Base-by-base conservation (phyloP, 1,284 basidiomycete species). In the Microbotryum intermedium region DNA sequence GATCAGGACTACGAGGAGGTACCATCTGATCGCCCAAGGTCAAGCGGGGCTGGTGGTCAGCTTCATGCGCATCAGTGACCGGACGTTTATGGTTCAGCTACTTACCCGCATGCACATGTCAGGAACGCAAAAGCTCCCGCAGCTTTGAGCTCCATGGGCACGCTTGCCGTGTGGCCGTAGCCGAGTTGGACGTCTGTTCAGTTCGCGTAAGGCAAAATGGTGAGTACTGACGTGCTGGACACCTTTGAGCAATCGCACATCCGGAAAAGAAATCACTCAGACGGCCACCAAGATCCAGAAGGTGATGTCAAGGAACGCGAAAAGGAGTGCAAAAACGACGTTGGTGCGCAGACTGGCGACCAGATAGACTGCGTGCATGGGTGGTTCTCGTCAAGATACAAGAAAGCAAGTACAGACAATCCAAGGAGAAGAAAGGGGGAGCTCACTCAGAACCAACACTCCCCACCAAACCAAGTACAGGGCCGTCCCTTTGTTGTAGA, bases 331-430 rank as follows among this genome's bases (percentile, higher is more conserved):
- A 51, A 71, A 71, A 42, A 69, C 65, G 47, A 66, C 57, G 55
- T 71, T 71, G 8, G 70, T 71, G 21, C 69, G 58, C 1, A 71
- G 52, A 0, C 65, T 63, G 11, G 67, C 70, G 46, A 70, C 51
- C 7, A 66, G 50, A 57, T 61, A 67, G 58, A 62, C 46, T 34
- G 30, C 50, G 25, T 23, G 25, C 26, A 20, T 20, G 30, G 18
- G 23, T 21, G 34, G 18, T 11, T n/a, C 25, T 23, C n/a, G 25
- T 55, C 23, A 34, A 25, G 9, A 23, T 4, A n/a, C 4, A n/a
- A n/a, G n/a, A n/a, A n/a, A n/a, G n/a, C n/a, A n/a, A n/a, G n/a
- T n/a, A n/a, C n/a, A n/a, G n/a, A n/a, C n/a, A n/a, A n/a, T n/a
- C n/a, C n/a, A n/a, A n/a, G n/a, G n/a, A n/a, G 51, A 18, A 42